These are phyloP conservation scores for Lasiodiplodia sp. DNA, from an alignment of 2,329 filamentous ascomycete species.

Conservation along the genomic window DNA sequence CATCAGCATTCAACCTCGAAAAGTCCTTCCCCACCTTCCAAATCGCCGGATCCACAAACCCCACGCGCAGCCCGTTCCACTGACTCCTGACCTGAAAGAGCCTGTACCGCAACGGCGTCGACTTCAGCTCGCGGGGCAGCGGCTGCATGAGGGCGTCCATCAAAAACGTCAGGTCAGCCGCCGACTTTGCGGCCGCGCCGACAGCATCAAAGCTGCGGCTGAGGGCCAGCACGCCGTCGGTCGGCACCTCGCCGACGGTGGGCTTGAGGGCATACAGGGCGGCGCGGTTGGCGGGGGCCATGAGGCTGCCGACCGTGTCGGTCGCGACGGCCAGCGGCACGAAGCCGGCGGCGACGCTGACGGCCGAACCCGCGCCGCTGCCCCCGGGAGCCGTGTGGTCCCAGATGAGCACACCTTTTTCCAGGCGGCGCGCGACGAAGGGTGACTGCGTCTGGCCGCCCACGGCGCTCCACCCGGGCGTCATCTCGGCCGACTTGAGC, in stretches of 20 bases:
- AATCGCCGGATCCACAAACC: constrained; percentile 46
- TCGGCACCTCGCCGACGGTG: constrained; percentile 45
- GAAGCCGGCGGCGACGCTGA: constrained; percentile 50
- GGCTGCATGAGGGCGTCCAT: constrained; percentile 45
- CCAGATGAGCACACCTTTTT: constrained; percentile 46
- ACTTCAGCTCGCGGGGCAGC: constrained; percentile 37
- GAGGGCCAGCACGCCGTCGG: constrained; percentile 46
- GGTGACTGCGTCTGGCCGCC: constrained; percentile 50
- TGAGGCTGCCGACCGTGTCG: constrained; percentile 50
- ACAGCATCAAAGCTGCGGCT: constrained; percentile 46
- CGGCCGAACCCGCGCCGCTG: constrained; percentile 48
- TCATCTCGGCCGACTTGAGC: constrained; percentile 46
- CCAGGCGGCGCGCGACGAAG: constrained; percentile 48
- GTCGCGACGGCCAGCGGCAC: constrained; percentile 50
- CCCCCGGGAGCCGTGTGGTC: constrained; percentile 48
- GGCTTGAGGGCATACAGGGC: constrained; percentile 51
- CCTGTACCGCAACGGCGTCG: constrained; percentile 35
- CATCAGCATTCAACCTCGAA: constrained; percentile 45
- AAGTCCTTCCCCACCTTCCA: constrained; percentile 46
- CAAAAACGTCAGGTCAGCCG: constrained; percentile 45
- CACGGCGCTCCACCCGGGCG: constrained; percentile 50
- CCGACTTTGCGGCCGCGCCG: constrained; percentile 47
- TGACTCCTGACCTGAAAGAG: constrained; percentile 44
- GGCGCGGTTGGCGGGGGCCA: constrained; percentile 49
- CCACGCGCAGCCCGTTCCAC: constrained; percentile 43